Base-by-base conservation (phyloP, 805 yeast genomes). In the Cyberlindnera maritima region DNA sequence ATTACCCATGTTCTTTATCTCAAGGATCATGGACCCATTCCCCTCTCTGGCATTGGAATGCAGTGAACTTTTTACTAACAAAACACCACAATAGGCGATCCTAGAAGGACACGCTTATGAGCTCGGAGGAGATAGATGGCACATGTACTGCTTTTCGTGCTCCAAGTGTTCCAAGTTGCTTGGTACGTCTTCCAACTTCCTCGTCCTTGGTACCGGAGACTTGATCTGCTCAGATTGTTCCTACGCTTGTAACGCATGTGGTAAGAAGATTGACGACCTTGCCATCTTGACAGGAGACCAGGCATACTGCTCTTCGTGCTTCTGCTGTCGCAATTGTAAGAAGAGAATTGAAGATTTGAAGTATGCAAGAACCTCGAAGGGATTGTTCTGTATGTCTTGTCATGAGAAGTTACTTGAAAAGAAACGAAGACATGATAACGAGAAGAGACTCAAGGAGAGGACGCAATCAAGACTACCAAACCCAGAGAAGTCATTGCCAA, bases 211-310 rank as follows among this genome's bases (percentile, higher is more conserved):
- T 2, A 89, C 94, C 48, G 98, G 99, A 25, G 84, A 87, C 41
- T 70, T 94, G 48, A 88, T 92, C 13, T 92, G 99, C 65, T 80
- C 88, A 36, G 85, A 85, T 47, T 92, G 99, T 65, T 87, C 96
- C n/a, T 95, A 92, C 63, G 79, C 84, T 37, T 92, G 99, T 66
- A 80, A 80, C 56, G 80, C 83, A 49, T 92, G 99, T 72, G 79
- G 81, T 41, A 85, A 84, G 61, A 87, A 88, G 63, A 94, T 92
- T 52, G 92, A 87, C 56, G 97, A 92, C 64, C 74, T 89, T 71
- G 98, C 99, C 13, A 91, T 94, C 26, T 72, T 92, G 29, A 90
- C 98, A 1, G 96, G 97, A 21, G 95, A 94, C 58, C 92, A 88
- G 62, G 97, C 98, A 3, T 94, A 88, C 65, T 94, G 98, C 65